These are phyloP conservation scores for Phytophthora syringae DNA, from an alignment of 352 stramenopile genomes.

Conservation along the genomic window DNA sequence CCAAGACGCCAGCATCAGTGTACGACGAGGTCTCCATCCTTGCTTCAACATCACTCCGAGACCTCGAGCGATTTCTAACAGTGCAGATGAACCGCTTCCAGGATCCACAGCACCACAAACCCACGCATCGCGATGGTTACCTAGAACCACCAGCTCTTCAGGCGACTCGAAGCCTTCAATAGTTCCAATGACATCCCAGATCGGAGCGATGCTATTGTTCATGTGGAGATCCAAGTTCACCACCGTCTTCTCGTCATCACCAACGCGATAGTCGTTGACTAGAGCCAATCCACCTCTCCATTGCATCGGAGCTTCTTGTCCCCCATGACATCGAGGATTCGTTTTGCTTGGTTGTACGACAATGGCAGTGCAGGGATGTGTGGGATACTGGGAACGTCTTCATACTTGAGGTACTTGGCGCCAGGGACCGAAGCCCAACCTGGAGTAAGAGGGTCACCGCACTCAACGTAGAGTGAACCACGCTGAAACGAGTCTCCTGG, in stretches of 20 bases:
- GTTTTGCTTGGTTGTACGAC: constrained; percentile 77
- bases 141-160: constrained; percentile 73
- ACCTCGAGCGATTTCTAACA: constrained; percentile 79
- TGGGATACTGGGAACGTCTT: constrained; percentile 61
- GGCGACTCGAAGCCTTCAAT: constrained; percentile 60
- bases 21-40: constrained; percentile 76
- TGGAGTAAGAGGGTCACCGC: constrained; percentile 67
- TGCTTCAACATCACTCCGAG: constrained; percentile 64
- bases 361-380: constrained; percentile 74
- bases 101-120: constrained; percentile 89
- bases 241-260: constrained; percentile 58
- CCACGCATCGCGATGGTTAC: constrained; percentile 91
- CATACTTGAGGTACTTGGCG: constrained; percentile 46
- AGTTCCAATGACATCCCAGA: constrained; percentile 90
- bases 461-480: constrained; percentile 82
- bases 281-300: constrained; percentile 72
- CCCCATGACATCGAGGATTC: constrained; percentile 66
- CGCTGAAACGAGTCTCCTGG: constrained; percentile 83
- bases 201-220: constrained; percentile 72
- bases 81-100: constrained; percentile 71
- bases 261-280: constrained; percentile 69
- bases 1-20: constrained; percentile 85
- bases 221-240: constrained; percentile 68
- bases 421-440: constrained; percentile 49
- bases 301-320: constrained; percentile 48